Conservation (phyloP, 768 basidiomycete species). For the Rhodotorula taiwanensis region DNA sequence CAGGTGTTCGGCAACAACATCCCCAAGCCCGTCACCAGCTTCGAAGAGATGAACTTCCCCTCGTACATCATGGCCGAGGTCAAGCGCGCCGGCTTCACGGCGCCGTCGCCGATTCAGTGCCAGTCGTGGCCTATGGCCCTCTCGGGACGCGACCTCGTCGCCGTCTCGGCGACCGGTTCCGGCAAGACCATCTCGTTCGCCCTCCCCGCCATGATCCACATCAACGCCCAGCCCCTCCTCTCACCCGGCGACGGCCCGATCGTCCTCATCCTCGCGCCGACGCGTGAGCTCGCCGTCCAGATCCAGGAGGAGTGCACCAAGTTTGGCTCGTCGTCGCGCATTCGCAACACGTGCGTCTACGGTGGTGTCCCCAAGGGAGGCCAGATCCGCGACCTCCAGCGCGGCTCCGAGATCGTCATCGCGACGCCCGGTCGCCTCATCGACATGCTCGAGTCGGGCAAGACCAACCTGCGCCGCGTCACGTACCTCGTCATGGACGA, state of each 20-base stretch:
- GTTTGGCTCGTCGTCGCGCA: constrained; percentile 82
- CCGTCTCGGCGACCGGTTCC: constrained; percentile 95
- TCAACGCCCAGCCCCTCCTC: constrained; percentile 96
- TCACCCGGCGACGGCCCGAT: constrained; percentile 94
- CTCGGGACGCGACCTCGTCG: constrained; percentile 46
- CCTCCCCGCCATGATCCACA: constrained; percentile 97
- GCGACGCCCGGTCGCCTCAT: constrained; percentile 99
- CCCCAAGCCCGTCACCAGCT: constrained; percentile 80
- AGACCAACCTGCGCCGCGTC: constrained; percentile 90
- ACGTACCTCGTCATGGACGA: constrained; percentile 99
- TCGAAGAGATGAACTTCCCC: constrained; percentile 93
- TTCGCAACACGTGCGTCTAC: constrained; percentile 97
- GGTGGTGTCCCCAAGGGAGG: constrained; percentile 98
- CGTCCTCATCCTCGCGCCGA: constrained; percentile 90
- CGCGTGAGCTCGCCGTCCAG: constrained; percentile 96
- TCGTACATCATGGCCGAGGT: constrained; percentile 93
- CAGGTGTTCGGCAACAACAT: constrained; percentile 84
- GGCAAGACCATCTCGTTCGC: constrained; percentile 99
- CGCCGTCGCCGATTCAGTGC: constrained; percentile 93
- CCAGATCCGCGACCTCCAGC: constrained; percentile 93
- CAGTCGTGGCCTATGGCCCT: constrained; percentile 98
- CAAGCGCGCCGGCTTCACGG: constrained; percentile 81
- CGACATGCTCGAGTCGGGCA: constrained; percentile 94
- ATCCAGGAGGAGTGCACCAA: constrained; percentile 98
- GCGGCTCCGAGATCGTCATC: constrained; percentile 95